Conservation (phyloP, 805 yeast species). For the Sugiyamaella marilandica region DNA sequence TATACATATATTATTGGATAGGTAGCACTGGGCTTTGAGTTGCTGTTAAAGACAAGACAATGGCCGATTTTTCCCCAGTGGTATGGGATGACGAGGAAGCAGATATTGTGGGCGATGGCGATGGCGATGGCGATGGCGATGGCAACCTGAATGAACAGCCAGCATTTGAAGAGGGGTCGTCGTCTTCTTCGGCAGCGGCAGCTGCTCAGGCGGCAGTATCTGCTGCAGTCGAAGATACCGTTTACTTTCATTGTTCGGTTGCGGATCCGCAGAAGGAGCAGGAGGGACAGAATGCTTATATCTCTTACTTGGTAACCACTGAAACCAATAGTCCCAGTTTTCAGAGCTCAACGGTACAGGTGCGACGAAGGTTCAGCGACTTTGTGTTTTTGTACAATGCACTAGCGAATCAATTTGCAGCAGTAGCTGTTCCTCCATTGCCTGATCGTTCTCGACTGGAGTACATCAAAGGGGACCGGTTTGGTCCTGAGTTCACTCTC, state of each 20-base stretch:
- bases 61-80: constrained; percentile 10
- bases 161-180: not conserved
- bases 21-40: not conserved
- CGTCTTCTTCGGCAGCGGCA: not conserved
- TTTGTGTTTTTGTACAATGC: constrained; percentile 74
- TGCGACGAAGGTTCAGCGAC: constrained; percentile 83
- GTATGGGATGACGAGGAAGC: constrained; percentile 10
- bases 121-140: not conserved
- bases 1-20: too few species aligned
- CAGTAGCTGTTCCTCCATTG: constrained; percentile 83
- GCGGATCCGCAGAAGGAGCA: constrained; percentile 62
- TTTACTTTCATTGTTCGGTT: constrained; percentile 41
- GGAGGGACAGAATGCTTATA: constrained; percentile 72
- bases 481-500: constrained; percentile 75
- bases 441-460: constrained; percentile 91
- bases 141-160: not conserved
- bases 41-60: not conserved
- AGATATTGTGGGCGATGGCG: not conserved
- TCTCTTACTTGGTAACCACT: constrained; percentile 65
- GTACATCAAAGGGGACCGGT: constrained; percentile 90
- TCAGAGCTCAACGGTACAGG: constrained; percentile 40
- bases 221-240: constrained; percentile 4
- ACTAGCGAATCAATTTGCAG: constrained; percentile 72
- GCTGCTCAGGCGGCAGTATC: not conserved
- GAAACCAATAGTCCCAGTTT: constrained; percentile 58